A percentile compares a stretch with the other conserved stretches of the same genome.
Conservation (phyloP, 441 rosid species). For the Viola pubescens region DNA sequence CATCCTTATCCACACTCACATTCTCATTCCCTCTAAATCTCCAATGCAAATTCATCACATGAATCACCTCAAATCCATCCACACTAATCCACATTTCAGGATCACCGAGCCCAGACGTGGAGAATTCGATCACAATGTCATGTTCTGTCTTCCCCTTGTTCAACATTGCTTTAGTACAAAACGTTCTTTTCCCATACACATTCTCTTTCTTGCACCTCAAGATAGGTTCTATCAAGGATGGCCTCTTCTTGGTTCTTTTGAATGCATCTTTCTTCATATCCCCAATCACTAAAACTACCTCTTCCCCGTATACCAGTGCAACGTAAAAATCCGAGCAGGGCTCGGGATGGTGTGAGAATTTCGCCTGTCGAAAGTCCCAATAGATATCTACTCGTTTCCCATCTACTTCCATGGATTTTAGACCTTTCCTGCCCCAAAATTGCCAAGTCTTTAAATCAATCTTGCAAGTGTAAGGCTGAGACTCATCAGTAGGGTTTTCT, state of each 20-base stretch:
- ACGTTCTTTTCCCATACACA: conserved; percentile 52
- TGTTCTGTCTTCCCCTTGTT: conserved; percentile 35
- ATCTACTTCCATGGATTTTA: conserved; percentile 46
- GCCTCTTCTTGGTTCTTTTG: conserved; percentile 46
- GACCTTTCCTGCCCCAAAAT: conserved; percentile 70
- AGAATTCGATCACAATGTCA: conserved; percentile 51
- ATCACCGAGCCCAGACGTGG: conserved; percentile 44
- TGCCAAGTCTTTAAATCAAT: conserved; percentile 61
- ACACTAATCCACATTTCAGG: conserved; percentile 75
- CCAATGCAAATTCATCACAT: conserved; percentile 64
- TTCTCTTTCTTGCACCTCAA: conserved; percentile 69
- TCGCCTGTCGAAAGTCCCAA: conserved; percentile 71
- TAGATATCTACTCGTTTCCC: conserved; percentile 39
- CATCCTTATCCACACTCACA: conserved; percentile 30
- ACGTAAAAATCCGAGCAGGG: conserved; percentile 63
- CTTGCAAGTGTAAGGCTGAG: conserved; percentile 35
- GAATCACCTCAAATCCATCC: conserved; percentile 42
- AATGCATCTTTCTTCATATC: conserved; percentile 55
- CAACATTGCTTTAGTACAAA: conserved; percentile 44
- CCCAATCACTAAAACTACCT: conserved; percentile 46
- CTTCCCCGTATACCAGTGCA: conserved; percentile 42
- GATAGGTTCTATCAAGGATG: conserved; percentile 37
- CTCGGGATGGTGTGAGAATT: conserved; percentile 48
- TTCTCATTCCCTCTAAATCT: conserved; percentile 74
- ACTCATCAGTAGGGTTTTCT: conserved; percentile 33